Base-by-base conservation (phyloP, 148 eudicot genomes). In the Diospyros kaki region DNA sequence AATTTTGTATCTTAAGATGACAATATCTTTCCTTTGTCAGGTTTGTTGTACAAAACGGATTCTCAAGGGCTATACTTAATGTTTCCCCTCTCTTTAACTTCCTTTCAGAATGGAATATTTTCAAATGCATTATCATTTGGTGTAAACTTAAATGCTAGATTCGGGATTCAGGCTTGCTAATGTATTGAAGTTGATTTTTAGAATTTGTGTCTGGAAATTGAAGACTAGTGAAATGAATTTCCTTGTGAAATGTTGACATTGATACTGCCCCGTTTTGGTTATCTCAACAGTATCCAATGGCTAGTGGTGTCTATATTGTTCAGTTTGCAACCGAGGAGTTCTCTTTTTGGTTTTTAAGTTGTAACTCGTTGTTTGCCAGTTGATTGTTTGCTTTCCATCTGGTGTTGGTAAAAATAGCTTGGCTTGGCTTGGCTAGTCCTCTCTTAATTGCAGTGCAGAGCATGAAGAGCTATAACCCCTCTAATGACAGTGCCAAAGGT, bases 1-100 rank as follows among this genome's bases (percentile, higher is more conserved):
- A 63, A 58, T 48, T 54, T 62, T 71, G 81, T 75, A 71, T 75
- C 76, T 74, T 51, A 46, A 53, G 69, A 6, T 67, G 64, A 58
- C 41, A 5, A 58, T 71, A 43, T 55, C 48, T 62, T 44, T 79
- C 40, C n/a, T 42, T 46, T 59, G 12, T 15, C 64, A 4, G 62
- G 66, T 63, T 71, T 56, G 71, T 68, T 78, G 39, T 59, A 41
- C 60, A 78, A 66, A 66, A 39, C 66, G 64, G 58, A 50, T 44
- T 15, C 10, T 44, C 44, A 41, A 7, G 65, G 72, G 68, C 56
- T 66, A 53, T 72, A 18, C 68, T 60, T 51, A 43, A 56, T 39
- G 50, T 39, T 56, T 60, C 61, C 46, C 61, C 18, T 28, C 53
- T 58, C n/a, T 5, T 6, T 53, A 1, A 55, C 51, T 14, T 70